These are phyloP conservation scores for Candida nitratophila DNA, from an alignment of 805 yeast genomes.

Conservation along the genomic window DNA sequence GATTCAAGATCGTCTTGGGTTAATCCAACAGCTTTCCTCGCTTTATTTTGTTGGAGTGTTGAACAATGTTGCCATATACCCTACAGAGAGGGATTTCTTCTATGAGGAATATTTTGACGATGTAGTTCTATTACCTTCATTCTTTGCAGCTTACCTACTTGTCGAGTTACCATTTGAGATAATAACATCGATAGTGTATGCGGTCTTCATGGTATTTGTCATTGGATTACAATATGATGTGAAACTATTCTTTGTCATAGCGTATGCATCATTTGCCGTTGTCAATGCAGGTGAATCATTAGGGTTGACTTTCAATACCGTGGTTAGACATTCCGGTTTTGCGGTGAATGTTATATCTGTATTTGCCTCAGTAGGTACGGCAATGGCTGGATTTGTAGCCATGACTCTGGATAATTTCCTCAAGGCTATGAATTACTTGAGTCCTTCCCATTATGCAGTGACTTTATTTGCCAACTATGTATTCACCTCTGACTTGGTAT, in stretches of 20 bases:
- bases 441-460: slow-evolving; percentile 70
- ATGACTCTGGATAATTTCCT: slow-evolving; percentile 65
- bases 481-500: slow-evolving; percentile 39
- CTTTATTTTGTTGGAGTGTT: slow-evolving; percentile 75
- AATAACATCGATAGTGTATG: slow-evolving; percentile 48
- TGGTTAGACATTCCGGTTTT: slow-evolving; percentile 69
- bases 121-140: slow-evolving; percentile 58
- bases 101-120: slow-evolving; percentile 74
- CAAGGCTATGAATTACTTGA: slow-evolving; percentile 65
- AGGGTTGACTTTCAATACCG: slow-evolving; percentile 73
- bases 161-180: slow-evolving; percentile 68
- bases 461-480: slow-evolving; percentile 53
- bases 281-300: slow-evolving; percentile 78
- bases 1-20: slow-evolving; percentile 62
- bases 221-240: slow-evolving; percentile 68
- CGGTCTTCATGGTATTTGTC: slow-evolving; percentile 58
- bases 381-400: slow-evolving; percentile 83
- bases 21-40: slow-evolving; percentile 66
- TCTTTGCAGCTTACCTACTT: slow-evolving; percentile 50
- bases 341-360: slow-evolving; percentile 70
- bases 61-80: slow-evolving; percentile 70
- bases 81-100: slow-evolving; percentile 65
- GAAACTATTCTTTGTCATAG: slow-evolving; percentile 58
- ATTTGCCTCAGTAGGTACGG: slow-evolving; percentile 60
- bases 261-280: slow-evolving; percentile 45